Conservation (phyloP, 306 rosid genomes). For the Urtica urens region DNA sequence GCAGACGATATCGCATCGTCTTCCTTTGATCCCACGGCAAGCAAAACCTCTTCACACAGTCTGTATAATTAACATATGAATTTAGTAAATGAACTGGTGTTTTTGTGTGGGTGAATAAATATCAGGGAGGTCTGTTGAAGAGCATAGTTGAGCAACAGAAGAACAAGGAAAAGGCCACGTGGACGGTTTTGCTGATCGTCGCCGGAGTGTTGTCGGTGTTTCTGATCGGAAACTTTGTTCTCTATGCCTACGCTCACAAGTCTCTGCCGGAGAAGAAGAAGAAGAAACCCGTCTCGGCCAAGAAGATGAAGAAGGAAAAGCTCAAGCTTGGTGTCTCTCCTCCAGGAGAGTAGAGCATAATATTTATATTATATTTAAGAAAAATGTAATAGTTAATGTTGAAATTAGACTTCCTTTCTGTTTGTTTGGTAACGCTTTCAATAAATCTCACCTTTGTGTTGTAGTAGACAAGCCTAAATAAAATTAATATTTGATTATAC, state of each 20-base stretch:
- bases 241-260: conserved; percentile 68
- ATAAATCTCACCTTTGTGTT: too few relatives aligned
- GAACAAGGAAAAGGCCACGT: conserved; percentile 58
- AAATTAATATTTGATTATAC: too few relatives aligned
- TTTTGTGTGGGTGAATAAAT: too few relatives aligned
- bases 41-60: background rate
- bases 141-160: conserved; percentile 32
- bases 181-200: conserved; percentile 60
- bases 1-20: conserved; percentile 1
- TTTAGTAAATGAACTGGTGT: too few relatives aligned
- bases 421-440: too few relatives aligned
- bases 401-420: too few relatives aligned
- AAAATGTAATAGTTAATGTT: too few relatives aligned
- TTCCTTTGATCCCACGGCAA: conserved; percentile 1
- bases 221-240: conserved; percentile 63
- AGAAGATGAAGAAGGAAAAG: conserved; percentile 83
- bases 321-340: conserved; percentile 87
- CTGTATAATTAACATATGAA: too few relatives aligned
- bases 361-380: too few relatives aligned
- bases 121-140: conserved; percentile 9
- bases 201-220: conserved; percentile 51
- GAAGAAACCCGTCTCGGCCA: conserved; percentile 73
- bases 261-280: conserved; percentile 38
- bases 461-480: too few relatives aligned
- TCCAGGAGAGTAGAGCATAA: conserved; percentile 70